phyloP scores from a whole-genome alignment of 2,329 filamentous ascomycete genomes.

The Aspergillus uvarum region DNA sequence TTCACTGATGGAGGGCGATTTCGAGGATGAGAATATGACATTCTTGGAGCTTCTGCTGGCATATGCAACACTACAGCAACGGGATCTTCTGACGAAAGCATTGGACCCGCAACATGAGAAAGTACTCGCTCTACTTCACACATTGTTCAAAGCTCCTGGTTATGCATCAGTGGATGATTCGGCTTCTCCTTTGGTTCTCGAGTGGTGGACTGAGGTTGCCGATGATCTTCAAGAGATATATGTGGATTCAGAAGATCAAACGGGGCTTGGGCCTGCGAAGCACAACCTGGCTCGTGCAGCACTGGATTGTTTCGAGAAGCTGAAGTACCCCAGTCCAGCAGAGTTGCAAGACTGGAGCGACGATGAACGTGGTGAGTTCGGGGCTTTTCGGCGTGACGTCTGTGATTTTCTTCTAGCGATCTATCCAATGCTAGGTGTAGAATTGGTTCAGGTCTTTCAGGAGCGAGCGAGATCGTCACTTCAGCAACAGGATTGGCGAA shows the following conservation, averaged over 20 bases:
- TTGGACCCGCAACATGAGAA: constrained; percentile 34
- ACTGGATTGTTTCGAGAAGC: constrained; percentile 43
- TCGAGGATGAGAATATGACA: constrained; percentile 39
- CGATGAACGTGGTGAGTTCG: constrained; percentile 45
- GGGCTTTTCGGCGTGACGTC: constrained; percentile 46
- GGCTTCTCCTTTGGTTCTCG: constrained; percentile 38
- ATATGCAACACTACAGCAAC: constrained; percentile 34
- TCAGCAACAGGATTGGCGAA: constrained; percentile 40
- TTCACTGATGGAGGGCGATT: constrained; percentile 36
- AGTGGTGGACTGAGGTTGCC: constrained; percentile 45
- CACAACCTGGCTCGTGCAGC: constrained; percentile 42
- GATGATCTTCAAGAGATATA: constrained; percentile 38
- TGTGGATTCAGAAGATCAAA: constrained; percentile 27
- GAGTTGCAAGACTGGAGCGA: constrained; percentile 42
- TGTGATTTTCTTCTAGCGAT: constrained; percentile 47
- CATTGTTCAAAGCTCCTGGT: constrained; percentile 41
- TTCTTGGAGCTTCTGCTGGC: constrained; percentile 43
- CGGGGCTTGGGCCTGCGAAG: constrained; percentile 34
- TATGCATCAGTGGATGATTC: constrained; percentile 43
- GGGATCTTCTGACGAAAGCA: constrained; percentile 32
- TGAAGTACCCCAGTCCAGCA: constrained; percentile 38
- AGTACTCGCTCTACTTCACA: constrained; percentile 38
- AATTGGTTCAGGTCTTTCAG: constrained; percentile 44
- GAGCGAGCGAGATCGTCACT: constrained; percentile 36
- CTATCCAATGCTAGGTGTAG: constrained; percentile 45